Conservation (phyloP, 176 grass and related monocot species). For the Phyllostachys edulis region DNA sequence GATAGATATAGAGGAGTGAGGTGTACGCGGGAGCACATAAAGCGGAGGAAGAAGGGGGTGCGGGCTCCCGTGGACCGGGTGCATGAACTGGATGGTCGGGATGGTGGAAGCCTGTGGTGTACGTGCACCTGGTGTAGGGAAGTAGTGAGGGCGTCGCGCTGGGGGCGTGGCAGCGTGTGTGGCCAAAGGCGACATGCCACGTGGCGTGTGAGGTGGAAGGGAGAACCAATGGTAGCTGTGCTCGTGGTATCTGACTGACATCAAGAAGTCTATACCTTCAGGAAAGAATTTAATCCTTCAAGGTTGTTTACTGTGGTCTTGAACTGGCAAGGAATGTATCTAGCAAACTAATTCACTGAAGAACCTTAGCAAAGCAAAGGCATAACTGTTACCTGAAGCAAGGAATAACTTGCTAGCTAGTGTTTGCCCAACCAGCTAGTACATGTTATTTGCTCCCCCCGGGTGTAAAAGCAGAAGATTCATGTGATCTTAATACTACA, state of each 20-base stretch:
- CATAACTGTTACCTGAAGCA: not conserved
- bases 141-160: too few relatives aligned
- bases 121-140: too few relatives aligned
- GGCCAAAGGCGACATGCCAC: not conserved
- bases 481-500: too few relatives aligned
- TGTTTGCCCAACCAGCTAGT: not conserved
- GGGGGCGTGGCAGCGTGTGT: too few relatives aligned
- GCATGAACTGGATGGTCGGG: not conserved
- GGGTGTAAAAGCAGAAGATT: too few relatives aligned
- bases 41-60: not conserved
- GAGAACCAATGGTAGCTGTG: not conserved
- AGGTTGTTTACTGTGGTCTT: not conserved
- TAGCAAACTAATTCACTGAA: not conserved
- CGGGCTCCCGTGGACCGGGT: too few relatives aligned
- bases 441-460: too few relatives aligned
- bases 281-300: not conserved
- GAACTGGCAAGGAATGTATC: not conserved
- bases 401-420: conserved; percentile 4
- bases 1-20: not conserved
- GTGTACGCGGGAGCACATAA: not conserved
- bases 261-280: not conserved
- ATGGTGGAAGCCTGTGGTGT: not conserved
- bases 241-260: conserved; percentile 2
- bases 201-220: conserved; percentile 9
- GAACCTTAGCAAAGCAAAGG: not conserved